Percentiles rank a stretch among this genome's conserved stretches.
phyloP scores from a whole-genome alignment of 2,329 filamentous ascomycete species.

The Fusarium napiforme region DNA sequence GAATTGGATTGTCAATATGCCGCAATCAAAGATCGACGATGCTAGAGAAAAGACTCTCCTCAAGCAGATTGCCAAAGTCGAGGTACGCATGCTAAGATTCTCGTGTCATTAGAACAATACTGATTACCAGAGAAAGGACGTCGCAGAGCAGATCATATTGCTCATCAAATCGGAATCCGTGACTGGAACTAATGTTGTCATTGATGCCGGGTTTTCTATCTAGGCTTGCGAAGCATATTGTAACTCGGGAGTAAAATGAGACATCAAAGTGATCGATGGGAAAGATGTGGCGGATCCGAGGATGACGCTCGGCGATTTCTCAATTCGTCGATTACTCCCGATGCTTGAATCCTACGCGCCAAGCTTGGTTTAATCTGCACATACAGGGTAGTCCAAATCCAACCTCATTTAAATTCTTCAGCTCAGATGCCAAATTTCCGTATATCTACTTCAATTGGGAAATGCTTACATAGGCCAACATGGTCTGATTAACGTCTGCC shows the following conservation, averaged over 20 bases:
- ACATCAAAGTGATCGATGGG: too few relatives aligned
- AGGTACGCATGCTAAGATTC: background rate
- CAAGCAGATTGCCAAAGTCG: conserved; percentile 1
- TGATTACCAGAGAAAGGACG: background rate
- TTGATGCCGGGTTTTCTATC: conserved; percentile 8
- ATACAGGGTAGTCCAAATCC: background rate
- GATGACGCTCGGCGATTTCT: background rate
- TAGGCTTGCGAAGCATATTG: rapidly evolving
- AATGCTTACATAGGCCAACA: rapidly evolving
- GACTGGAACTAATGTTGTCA: conserved; percentile 1
- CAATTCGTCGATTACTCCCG: background rate
- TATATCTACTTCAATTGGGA: background rate
- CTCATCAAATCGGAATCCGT: background rate
- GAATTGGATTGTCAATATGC: conserved; percentile 7
- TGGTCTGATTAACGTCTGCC: rapidly evolving
- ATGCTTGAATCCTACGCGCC: background rate
- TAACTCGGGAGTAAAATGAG: rapidly evolving
- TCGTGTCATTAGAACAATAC: rapidly evolving
- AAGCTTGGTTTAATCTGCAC: too few relatives aligned
- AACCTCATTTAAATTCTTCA: background rate
- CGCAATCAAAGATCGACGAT: conserved; percentile 1
- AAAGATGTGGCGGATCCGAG: background rate
- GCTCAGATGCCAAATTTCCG: background rate
- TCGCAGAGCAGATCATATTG: background rate
- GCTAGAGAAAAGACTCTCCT: conserved; percentile 8